A percentile compares a stretch with the other conserved stretches of the same genome.
Evolutionary conservation across 2,329 filamentous ascomycete genomes (phyloP).

Genomic region (Thielaviopsis ethacetica): DNA sequence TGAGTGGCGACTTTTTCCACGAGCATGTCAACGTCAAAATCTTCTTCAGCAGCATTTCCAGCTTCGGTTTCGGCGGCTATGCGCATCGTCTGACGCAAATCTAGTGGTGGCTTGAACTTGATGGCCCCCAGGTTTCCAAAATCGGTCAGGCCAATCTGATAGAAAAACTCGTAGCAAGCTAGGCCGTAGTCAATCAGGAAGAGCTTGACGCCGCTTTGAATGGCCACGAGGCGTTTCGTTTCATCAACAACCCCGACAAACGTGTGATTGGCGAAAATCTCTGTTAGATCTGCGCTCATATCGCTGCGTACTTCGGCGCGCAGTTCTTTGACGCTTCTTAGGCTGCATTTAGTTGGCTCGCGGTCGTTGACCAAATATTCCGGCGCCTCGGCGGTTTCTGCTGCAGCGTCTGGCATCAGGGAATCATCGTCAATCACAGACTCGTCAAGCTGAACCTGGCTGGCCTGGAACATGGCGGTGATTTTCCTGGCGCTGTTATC

Average conservation of each 20-base stretch:
- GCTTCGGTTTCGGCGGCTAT: slow-evolving; percentile 61
- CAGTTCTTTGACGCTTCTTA: slow-evolving; percentile 75
- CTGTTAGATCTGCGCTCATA: slow-evolving; percentile 73
- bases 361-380: slow-evolving; percentile 60
- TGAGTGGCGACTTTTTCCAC: slow-evolving; percentile 49
- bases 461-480: slow-evolving; percentile 75
- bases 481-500: slow-evolving; percentile 85
- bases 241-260: slow-evolving; percentile 92
- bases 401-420: slow-evolving; percentile 17
- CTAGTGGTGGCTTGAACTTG: slow-evolving; percentile 59
- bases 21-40: slow-evolving; percentile 51
- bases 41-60: slow-evolving; percentile 25
- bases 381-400: slow-evolving; percentile 27
- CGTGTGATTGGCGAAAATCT: slow-evolving; percentile 73
- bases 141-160: slow-evolving; percentile 85
- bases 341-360: slow-evolving; percentile 50
- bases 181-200: slow-evolving; percentile 89
- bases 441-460: slow-evolving; percentile 4
- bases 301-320: slow-evolving; percentile 63
- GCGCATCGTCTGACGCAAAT: slow-evolving; percentile 51
- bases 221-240: slow-evolving; percentile 68
- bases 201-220: slow-evolving; percentile 83
- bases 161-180: slow-evolving; percentile 77
- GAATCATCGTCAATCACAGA: slow-evolving; percentile 19
- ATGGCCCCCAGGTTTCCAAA: slow-evolving; percentile 90